Evolutionary conservation across 306 rosid genomes (phyloP).

Genomic region (Castanea crenata): DNA sequence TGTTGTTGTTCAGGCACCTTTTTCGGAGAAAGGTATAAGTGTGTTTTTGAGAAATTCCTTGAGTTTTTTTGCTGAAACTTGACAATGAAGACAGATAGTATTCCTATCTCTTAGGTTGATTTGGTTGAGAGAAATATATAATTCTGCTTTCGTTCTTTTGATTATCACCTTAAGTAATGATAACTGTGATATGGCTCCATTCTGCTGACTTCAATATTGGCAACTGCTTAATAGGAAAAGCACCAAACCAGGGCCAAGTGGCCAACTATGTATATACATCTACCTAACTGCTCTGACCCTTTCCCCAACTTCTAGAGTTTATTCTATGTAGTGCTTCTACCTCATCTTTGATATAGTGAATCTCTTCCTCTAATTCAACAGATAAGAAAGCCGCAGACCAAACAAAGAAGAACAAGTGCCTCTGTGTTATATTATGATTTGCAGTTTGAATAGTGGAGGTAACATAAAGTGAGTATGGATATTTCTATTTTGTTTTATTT

Average conservation of each 20-base stretch:
- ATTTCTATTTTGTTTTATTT: neutral
- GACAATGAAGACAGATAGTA: no score
- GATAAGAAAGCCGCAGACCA: constrained; percentile 69
- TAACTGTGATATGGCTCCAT: neutral
- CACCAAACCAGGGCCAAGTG: neutral
- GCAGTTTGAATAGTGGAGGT: constrained; percentile 20
- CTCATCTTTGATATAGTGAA: constrained; percentile 1
- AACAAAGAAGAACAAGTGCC: constrained; percentile 53
- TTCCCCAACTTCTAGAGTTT: neutral
- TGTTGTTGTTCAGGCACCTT: constrained; percentile 74
- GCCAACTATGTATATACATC: neutral
- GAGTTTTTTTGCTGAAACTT: neutral
- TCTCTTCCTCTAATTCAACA: constrained; percentile 30
- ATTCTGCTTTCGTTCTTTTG: neutral
- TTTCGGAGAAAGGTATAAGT: constrained; percentile 63
- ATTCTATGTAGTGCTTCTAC: neutral
- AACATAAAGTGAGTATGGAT: constrained; percentile 28
- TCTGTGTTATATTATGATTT: constrained; percentile 71
- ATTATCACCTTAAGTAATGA: neutral
- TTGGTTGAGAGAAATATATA: neutral
- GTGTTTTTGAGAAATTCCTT: constrained; percentile 1
- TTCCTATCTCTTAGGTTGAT: neutral
- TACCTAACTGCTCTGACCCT: neutral
- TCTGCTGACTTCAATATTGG: neutral
- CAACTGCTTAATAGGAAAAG: neutral